phyloP scores from a whole-genome alignment of 805 yeast species.

The Cyberlindnera mycetangii region DNA sequence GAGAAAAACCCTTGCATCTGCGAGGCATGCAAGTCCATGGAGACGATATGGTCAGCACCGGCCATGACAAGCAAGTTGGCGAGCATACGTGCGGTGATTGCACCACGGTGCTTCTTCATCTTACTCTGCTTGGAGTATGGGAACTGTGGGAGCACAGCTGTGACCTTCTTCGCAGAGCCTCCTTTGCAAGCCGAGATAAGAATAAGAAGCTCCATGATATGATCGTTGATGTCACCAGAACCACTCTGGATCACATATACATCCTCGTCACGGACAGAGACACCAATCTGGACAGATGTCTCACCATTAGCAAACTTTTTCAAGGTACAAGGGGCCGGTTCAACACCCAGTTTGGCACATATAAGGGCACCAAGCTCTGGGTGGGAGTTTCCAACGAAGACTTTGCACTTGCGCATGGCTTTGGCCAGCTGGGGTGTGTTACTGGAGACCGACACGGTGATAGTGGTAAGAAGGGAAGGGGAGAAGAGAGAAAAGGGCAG shows the following conservation, averaged over 20 bases:
- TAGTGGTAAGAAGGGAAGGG: background rate
- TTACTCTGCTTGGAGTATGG: slow-evolving; percentile 97
- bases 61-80: slow-evolving; percentile 96
- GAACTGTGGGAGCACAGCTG: slow-evolving; percentile 94
- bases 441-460: slow-evolving; percentile 5
- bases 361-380: slow-evolving; percentile 90
- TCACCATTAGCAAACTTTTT: slow-evolving; percentile 96
- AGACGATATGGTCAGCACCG: slow-evolving; percentile 97
- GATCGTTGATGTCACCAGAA: slow-evolving; percentile 83
- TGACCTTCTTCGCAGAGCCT: slow-evolving; percentile 96
- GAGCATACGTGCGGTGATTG: slow-evolving; percentile 96
- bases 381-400: slow-evolving; percentile 95
- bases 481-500: background rate
- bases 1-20: slow-evolving; percentile 99
- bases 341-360: slow-evolving; percentile 87
- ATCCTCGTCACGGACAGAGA: slow-evolving; percentile 94
- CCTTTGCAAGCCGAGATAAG: slow-evolving; percentile 94
- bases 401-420: slow-evolving; percentile 92
- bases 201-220: slow-evolving; percentile 92
- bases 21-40: slow-evolving; percentile 94
- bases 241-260: slow-evolving; percentile 92
- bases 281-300: slow-evolving; percentile 93
- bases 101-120: slow-evolving; percentile 98
- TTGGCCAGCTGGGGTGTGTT: slow-evolving; percentile 7
- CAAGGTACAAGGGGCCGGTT: slow-evolving; percentile 89